Conservation (phyloP, 1,139 yeast genomes). For the Hyphopichia fennica region DNA sequence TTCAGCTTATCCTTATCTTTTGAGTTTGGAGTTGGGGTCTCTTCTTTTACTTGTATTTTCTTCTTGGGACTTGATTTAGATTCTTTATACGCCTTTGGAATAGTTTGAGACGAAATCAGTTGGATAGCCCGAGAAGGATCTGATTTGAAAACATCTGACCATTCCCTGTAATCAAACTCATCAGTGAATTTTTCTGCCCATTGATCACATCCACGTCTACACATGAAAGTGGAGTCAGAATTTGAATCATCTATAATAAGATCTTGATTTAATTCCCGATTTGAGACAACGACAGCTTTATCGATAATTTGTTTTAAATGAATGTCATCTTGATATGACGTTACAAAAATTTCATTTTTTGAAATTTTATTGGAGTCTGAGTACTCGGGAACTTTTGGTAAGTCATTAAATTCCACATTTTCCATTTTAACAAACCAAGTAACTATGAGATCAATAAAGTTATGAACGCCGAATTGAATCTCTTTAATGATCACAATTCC, state of each 20-base stretch:
- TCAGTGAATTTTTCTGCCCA: constrained; percentile 30
- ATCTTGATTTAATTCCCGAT: constrained; percentile 19
- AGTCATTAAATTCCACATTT: constrained; percentile 20
- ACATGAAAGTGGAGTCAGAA: constrained; percentile 26
- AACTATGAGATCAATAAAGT: constrained; percentile 37
- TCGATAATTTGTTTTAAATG: constrained; percentile 27
- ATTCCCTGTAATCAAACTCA: constrained; percentile 34
- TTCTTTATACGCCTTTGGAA: constrained; percentile 19
- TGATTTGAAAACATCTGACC: constrained; percentile 17
- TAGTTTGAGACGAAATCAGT: constrained; percentile 23
- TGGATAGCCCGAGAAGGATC: constrained; percentile 28
- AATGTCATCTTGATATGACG: constrained; percentile 38
- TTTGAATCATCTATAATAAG: constrained; percentile 32
- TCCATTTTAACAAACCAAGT: constrained; percentile 31
- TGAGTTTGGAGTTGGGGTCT: neutral
- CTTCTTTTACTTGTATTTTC: neutral
- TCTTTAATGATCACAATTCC: constrained; percentile 43
- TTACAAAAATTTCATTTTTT: constrained; percentile 40
- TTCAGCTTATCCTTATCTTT: neutral
- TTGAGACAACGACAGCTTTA: constrained; percentile 35
- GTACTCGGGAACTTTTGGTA: constrained; percentile 14
- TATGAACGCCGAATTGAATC: constrained; percentile 38
- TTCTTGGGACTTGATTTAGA: neutral
- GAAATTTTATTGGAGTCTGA: constrained; percentile 7
- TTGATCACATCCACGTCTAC: constrained; percentile 40